These are phyloP conservation scores for Vigna nakashimae DNA, from an alignment of 306 rosid species.

Conservation along the genomic window DNA sequence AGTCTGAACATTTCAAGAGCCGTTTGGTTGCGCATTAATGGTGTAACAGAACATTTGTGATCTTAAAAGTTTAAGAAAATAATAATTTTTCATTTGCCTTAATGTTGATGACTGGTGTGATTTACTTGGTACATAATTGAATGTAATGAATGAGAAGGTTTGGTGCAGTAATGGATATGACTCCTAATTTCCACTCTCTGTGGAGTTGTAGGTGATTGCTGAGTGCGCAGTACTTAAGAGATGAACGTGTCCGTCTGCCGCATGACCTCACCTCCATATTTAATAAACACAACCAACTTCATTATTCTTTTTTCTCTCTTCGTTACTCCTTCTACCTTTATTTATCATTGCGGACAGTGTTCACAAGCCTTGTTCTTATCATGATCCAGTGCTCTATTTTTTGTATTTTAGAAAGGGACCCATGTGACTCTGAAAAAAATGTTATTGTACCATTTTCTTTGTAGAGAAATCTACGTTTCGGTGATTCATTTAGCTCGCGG, in stretches of 20 bases:
- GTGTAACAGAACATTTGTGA: too few relatives aligned
- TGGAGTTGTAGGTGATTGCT: conserved; percentile 43
- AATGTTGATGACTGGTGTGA: background rate
- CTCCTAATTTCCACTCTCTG: conserved; percentile 12
- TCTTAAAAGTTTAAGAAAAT: background rate
- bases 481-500: background rate
- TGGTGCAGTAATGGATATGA: background rate
- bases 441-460: background rate
- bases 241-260: background rate
- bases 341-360: background rate
- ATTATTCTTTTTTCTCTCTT: background rate
- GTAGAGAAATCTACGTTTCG: background rate
- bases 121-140: background rate
- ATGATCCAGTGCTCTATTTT: background rate
- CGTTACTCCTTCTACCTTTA: background rate
- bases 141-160: background rate
- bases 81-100: background rate
- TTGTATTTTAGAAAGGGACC: background rate
- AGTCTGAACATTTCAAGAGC: background rate
- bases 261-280: background rate
- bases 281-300: background rate
- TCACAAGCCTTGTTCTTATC: background rate
- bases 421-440: background rate
- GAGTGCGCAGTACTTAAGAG: background rate
- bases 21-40: background rate